Percentiles rank a stretch among this genome's conserved stretches.
Conservation (phyloP, 345 rosid species). For the Camelina sativa region DNA sequence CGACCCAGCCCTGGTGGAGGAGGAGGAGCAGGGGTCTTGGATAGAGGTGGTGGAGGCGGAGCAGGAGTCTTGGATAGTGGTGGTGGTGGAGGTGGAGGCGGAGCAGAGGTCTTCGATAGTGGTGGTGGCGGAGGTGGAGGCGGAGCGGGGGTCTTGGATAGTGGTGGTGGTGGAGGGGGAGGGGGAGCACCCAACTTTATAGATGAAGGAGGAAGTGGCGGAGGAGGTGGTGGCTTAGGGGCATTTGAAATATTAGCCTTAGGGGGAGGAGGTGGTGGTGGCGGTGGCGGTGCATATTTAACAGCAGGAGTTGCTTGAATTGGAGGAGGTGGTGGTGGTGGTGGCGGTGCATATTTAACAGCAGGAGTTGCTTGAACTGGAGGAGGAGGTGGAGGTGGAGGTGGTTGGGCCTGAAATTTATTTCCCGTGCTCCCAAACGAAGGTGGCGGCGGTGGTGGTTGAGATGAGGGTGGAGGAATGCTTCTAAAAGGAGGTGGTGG, state of each 20-base stretch:
- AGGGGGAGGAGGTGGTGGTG: slow-evolving; percentile 41
- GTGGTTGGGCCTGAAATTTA: slow-evolving; percentile 26
- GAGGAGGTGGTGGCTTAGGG: slow-evolving; percentile 39
- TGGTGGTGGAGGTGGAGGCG: slow-evolving; percentile 46
- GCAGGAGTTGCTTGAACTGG: slow-evolving; percentile 25
- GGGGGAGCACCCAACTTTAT: slow-evolving; percentile 35
- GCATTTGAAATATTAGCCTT: slow-evolving; percentile 40
- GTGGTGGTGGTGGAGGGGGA: slow-evolving; percentile 51
- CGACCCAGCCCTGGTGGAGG: slow-evolving; percentile 61
- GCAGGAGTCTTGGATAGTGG: slow-evolving; percentile 38
- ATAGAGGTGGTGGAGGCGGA: slow-evolving; percentile 60
- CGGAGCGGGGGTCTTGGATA: slow-evolving; percentile 59
- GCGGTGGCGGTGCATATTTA: slow-evolving; percentile 32
- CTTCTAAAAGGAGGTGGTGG: slow-evolving; percentile 37
- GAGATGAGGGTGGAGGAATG: slow-evolving; percentile 46
- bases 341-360: slow-evolving; percentile 34
- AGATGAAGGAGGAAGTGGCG: slow-evolving; percentile 36
- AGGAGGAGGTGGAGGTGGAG: slow-evolving; percentile 42
- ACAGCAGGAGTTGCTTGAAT: slow-evolving; percentile 18
- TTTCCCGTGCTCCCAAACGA: slow-evolving; percentile 23
- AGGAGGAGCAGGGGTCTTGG: slow-evolving; percentile 63
- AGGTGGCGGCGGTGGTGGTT: slow-evolving; percentile 49
- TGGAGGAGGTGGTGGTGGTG: slow-evolving; percentile 43
- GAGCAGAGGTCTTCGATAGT: slow-evolving; percentile 32
- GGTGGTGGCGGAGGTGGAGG: slow-evolving; percentile 74